A percentile compares a stretch with the other conserved stretches of the same genome.
Evolutionary conservation across 129 eudicot genomes (phyloP).

Genomic region (Tagetes patula): DNA sequence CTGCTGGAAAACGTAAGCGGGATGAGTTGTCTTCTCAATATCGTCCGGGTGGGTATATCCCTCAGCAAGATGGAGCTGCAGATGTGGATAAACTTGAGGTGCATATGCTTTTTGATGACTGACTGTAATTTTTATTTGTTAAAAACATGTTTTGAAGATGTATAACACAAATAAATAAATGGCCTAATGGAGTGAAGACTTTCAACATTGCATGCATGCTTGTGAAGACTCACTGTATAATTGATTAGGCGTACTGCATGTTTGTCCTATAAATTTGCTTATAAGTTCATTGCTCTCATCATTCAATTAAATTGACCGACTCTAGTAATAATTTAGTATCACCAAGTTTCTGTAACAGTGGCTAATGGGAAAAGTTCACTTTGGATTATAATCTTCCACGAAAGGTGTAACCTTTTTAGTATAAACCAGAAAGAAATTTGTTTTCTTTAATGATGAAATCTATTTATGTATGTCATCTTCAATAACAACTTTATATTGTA

Average conservation of each 20-base stretch:
- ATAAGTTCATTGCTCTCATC: neutral
- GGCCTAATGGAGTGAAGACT: constrained; percentile 7
- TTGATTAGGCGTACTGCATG: neutral
- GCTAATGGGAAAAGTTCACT: neutral
- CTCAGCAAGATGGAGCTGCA: constrained; percentile 88
- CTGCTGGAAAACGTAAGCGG: constrained; percentile 75
- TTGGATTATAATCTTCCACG: neutral
- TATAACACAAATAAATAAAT: neutral
- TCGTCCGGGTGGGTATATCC: constrained; percentile 65
- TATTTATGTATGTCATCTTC: neutral
- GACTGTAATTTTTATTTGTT: neutral
- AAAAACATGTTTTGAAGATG: neutral
- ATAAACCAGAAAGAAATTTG: neutral
- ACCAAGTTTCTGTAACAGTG: neutral
- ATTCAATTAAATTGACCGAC: neutral
- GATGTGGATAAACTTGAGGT: constrained; percentile 44
- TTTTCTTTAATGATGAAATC: neutral
- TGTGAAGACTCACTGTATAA: neutral
- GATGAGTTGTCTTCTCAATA: constrained; percentile 67
- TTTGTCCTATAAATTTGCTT: neutral
- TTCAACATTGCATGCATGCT: constrained; percentile 8
- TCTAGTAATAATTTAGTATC: neutral
- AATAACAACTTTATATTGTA: neutral
- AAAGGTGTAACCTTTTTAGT: neutral
- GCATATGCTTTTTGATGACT: constrained; percentile 4